phyloP scores from a whole-genome alignment of 495 filamentous ascomycete species.

The Aspergillus haitiensis region DNA sequence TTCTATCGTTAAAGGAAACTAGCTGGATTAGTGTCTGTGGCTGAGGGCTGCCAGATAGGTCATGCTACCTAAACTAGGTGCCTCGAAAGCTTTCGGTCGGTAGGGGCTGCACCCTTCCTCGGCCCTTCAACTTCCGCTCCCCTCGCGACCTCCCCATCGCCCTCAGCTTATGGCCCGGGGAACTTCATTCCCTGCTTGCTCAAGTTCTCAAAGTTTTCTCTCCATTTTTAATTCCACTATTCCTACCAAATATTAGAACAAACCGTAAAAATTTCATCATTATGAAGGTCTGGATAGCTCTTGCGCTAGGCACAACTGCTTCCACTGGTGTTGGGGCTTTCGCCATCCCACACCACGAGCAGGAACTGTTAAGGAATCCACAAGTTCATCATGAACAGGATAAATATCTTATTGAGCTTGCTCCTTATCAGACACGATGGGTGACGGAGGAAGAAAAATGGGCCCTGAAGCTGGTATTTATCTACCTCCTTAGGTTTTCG shows the following conservation, averaged over 20 bases:
- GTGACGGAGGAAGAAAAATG: conserved; percentile 96
- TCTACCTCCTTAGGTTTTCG: background rate
- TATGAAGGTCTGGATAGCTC: conserved; percentile 20
- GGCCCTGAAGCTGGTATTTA: conserved; percentile 75
- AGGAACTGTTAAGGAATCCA: conserved; percentile 36
- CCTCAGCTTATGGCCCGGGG: background rate
- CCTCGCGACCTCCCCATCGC: background rate
- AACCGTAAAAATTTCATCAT: background rate
- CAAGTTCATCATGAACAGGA: conserved; percentile 42
- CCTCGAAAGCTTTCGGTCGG: background rate
- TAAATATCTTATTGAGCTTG: conserved; percentile 79
- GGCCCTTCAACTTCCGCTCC: background rate
- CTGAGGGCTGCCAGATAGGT: background rate
- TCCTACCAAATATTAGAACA: background rate
- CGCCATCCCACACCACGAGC: conserved; percentile 42
- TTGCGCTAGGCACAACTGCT: conserved; percentile 24
- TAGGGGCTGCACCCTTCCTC: background rate
- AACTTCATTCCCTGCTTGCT: background rate
- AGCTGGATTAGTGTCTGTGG: too few relatives aligned
- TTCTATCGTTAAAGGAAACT: too few relatives aligned
- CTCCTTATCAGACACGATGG: conserved; percentile 79
- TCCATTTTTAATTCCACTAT: background rate
- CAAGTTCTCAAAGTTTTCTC: background rate
- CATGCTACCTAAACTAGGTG: background rate
- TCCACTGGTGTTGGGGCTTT: conserved; percentile 32